phyloP scores from a whole-genome alignment of 2,329 filamentous ascomycete species.

The Arachnopeziza araneosa region DNA sequence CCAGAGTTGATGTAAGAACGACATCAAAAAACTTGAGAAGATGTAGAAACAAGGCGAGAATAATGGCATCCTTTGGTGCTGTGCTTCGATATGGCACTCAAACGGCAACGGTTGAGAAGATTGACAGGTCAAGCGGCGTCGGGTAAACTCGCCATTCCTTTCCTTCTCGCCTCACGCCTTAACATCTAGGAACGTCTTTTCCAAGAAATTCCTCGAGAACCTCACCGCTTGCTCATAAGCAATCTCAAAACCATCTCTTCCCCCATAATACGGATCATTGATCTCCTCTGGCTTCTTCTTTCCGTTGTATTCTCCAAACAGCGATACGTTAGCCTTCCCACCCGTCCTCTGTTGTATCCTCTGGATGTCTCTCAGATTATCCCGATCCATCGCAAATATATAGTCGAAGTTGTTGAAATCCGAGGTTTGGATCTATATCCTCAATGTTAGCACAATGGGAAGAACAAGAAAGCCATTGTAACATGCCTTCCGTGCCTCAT shows the following conservation, averaged over 20 bases:
- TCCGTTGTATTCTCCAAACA: constrained; percentile 81
- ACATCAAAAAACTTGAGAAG: no score
- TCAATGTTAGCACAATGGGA: constrained; percentile 7
- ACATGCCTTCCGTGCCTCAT: constrained; percentile 67
- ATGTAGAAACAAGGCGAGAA: no score
- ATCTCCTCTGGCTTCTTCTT: constrained; percentile 64
- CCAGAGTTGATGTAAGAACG: no score
- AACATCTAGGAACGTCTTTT: constrained; percentile 25
- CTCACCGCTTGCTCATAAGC: constrained; percentile 80
- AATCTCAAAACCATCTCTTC: constrained; percentile 68
- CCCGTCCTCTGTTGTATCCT: constrained; percentile 48
- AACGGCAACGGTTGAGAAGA: no score
- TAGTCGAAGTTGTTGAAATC: constrained; percentile 90
- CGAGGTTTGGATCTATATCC: constrained; percentile 43
- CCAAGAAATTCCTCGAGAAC: constrained; percentile 59
- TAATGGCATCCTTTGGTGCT: no score
- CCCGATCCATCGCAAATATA: constrained; percentile 88
- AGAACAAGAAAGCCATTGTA: background rate
- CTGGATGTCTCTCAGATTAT: constrained; percentile 69
- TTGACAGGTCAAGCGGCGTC: no score
- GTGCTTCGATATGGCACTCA: no score
- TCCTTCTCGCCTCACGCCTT: constrained; percentile 2
- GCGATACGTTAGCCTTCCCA: constrained; percentile 62
- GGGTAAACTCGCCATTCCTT: no score
- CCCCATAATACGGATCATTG: constrained; percentile 91